Base-by-base conservation (phyloP, 2,329 filamentous ascomycete genomes). In the Pseudonectria buxi region DNA sequence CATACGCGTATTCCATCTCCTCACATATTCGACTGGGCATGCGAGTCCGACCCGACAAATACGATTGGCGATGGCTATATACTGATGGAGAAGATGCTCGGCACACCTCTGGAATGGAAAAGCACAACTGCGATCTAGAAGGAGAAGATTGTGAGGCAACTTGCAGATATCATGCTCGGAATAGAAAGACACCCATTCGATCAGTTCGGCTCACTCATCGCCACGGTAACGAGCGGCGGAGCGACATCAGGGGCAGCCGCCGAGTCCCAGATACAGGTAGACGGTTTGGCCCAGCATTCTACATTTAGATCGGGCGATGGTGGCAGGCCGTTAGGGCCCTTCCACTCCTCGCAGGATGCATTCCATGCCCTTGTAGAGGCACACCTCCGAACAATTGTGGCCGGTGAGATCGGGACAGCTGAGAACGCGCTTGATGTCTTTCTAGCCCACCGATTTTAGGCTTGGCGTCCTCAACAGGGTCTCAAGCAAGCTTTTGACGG, bases 11-110 rank as follows among this genome's bases (percentile, higher is more conserved):
- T 22, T 22, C 9, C 18, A 6, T 22, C 5, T 22, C 18, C 18
- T 22, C 18, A 9, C 18, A 9, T 22, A 9, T 5, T 22, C 18
- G 18, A 22, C 18, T 9, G 18, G 18, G 18, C 18, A 14, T 58
- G 51, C 29, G 49, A 51, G 30, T 48, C 47, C 14, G 48, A 51
- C 33, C 44, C 41, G 2, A 13, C 14, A 2, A 62, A 62, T 38
- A 41, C 41, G 15, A 35, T 63, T 30, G 55, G 58, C 7, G 49
- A 57, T 32, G 49, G 55, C 13, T 65, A 63, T 37, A 63, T 65
- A 28, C 45, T 65, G 10, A 59, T 64, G 50, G 57, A 65, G 36
- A 66, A 61, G 40, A 31, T 66, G 28, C 41, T 47, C 13, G 57
- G 59, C 5, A 49, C 27, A 12, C 55, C 56, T 1, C 43, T 65